Conservation (phyloP, 176 grass and related monocot genomes). For the Saccharum officinarum region DNA sequence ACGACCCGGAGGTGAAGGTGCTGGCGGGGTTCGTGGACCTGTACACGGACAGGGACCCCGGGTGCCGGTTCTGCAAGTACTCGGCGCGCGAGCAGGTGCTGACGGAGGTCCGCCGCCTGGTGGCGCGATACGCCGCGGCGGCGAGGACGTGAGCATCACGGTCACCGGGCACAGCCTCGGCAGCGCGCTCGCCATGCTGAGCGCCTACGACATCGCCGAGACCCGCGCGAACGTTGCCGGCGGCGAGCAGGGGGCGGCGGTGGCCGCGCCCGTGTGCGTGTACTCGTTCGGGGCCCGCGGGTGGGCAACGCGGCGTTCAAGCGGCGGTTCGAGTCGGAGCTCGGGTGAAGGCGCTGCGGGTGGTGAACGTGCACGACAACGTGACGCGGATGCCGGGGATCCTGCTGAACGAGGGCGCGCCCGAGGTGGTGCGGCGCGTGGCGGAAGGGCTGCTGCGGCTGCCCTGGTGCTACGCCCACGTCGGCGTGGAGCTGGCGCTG, state of each 20-base stretch:
- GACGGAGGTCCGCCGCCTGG: constrained; percentile 63
- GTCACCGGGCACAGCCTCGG: constrained; percentile 88
- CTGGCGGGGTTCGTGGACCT: constrained; percentile 77
- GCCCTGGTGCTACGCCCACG: constrained; percentile 81
- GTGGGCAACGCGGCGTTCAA: constrained; percentile 76
- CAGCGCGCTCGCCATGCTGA: constrained; percentile 71
- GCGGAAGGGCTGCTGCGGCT: constrained; percentile 47
- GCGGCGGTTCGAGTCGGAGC: constrained; percentile 61
- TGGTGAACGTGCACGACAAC: constrained; percentile 86
- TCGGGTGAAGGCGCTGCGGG: constrained; percentile 75
- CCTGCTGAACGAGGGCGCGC: constrained; percentile 72
- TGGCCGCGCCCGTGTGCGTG: constrained; percentile 47
- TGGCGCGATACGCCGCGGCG: constrained; percentile 24
- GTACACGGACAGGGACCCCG: constrained; percentile 73
- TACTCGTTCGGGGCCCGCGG: constrained; percentile 78
- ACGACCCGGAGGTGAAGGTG: constrained; percentile 64
- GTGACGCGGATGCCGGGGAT: constrained; percentile 81
- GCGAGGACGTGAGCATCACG: constrained; percentile 76
- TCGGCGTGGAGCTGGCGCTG: constrained; percentile 68
- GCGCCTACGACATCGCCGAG: constrained; percentile 88
- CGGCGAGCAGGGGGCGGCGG: no score
- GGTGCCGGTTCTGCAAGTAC: constrained; percentile 94
- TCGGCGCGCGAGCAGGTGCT: constrained; percentile 82
- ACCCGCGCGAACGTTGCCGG: constrained; percentile 24
- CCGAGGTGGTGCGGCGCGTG: constrained; percentile 42